phyloP scores from a whole-genome alignment of 2,329 filamentous ascomycete genomes.

The Fusarium sp. region DNA sequence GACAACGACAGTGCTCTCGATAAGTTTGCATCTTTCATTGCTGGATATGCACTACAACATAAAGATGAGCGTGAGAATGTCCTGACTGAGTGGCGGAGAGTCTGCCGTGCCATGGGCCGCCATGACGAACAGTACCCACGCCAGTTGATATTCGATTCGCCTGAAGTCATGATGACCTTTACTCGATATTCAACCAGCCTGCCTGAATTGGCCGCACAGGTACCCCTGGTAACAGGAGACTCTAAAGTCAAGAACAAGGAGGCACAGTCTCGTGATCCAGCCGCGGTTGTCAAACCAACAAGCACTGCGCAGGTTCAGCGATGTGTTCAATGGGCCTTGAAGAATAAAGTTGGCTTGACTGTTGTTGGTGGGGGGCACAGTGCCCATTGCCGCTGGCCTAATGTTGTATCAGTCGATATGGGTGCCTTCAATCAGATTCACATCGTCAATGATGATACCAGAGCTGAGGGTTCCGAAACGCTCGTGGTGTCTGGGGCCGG shows the following conservation, averaged over 20 bases:
- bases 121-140: slow-evolving; percentile 53
- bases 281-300: slow-evolving; percentile 61
- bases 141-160: slow-evolving; percentile 62
- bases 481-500: slow-evolving; percentile 67
- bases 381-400: slow-evolving; percentile 67
- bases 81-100: slow-evolving; percentile 60
- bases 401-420: slow-evolving; percentile 71
- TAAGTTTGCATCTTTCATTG: slow-evolving; percentile 65
- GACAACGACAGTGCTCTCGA: slow-evolving; percentile 62
- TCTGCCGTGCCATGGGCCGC: slow-evolving; percentile 64
- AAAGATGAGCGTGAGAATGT: slow-evolving; percentile 49
- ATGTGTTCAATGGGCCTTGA: slow-evolving; percentile 69
- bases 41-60: slow-evolving; percentile 58
- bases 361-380: slow-evolving; percentile 71
- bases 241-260: slow-evolving; percentile 64
- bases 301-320: slow-evolving; percentile 63
- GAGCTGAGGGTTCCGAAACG: slow-evolving; percentile 5
- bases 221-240: slow-evolving; percentile 53
- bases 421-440: slow-evolving; percentile 64
- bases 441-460: slow-evolving; percentile 51
- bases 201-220: slow-evolving; percentile 57
- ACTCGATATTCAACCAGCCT: slow-evolving; percentile 60
- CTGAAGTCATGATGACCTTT: slow-evolving; percentile 66
- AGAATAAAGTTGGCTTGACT: slow-evolving; percentile 60
- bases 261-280: slow-evolving; percentile 60